Percentiles rank a stretch among this genome's conserved stretches.
Evolutionary conservation across 2,329 filamentous ascomycete genomes (phyloP).

Genomic region (Epicoccum sorghinum): DNA sequence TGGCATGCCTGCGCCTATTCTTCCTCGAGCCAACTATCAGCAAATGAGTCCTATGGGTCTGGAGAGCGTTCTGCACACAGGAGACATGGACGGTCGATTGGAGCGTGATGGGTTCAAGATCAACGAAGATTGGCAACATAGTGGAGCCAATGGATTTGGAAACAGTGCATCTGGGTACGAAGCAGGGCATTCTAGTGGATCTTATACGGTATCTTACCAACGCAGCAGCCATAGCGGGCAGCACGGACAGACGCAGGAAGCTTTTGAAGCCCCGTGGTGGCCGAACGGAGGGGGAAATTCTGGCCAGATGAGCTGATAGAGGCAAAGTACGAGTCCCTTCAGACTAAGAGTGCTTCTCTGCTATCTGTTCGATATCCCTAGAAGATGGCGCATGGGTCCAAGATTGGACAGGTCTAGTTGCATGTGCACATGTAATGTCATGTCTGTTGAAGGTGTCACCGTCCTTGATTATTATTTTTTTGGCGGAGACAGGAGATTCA

Average conservation of each 20-base stretch:
- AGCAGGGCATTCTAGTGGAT: not conserved
- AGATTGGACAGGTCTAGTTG: not conserved
- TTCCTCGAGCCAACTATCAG: slow-evolving; percentile 34
- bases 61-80: slow-evolving; percentile 37
- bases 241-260: slow-evolving; percentile 7
- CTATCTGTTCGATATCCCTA: slow-evolving; percentile 8
- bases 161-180: slow-evolving; percentile 2
- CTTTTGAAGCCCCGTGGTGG: slow-evolving; percentile 15
- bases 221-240: slow-evolving; percentile 5
- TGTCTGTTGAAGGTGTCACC: too few species aligned
- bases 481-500: too few species aligned
- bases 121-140: slow-evolving; percentile 29
- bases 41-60: slow-evolving; percentile 44
- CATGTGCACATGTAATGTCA: too few species aligned
- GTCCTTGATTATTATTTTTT: not conserved
- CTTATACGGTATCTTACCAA: slow-evolving; percentile 12
- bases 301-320: slow-evolving; percentile 9
- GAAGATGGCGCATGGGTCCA: not conserved
- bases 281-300: slow-evolving; percentile 1
- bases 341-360: not conserved
- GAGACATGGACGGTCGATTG: slow-evolving; percentile 41
- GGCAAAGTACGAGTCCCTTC: not conserved
- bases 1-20: slow-evolving; percentile 47
- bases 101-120: slow-evolving; percentile 46
- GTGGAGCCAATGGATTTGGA: slow-evolving; percentile 21